Base-by-base conservation (phyloP, 2,329 filamentous ascomycete species). In the Thielaviopsis punctulata region DNA sequence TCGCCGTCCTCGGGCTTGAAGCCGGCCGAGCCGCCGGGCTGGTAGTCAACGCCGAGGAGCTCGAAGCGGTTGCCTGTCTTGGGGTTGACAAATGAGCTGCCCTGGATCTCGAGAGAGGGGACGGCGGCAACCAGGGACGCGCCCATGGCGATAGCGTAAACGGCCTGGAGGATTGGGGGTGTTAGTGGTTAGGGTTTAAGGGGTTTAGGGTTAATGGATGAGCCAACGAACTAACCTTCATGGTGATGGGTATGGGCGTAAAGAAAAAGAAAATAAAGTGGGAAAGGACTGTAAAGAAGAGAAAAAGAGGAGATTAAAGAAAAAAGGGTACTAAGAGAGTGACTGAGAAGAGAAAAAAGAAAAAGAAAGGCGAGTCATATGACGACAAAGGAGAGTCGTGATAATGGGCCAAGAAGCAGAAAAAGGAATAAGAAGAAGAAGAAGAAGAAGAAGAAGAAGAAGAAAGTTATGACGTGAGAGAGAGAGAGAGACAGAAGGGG, bases 41-140 rank as follows among this genome's bases (percentile, higher is more conserved):
- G 80, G 66, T 84, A 84, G 61, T 79, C 80, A 58, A 80, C 73
- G 59, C 80, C 80, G 49, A 81, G 72, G 55, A 84, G 71, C 67
- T 82, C 76, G 66, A 82, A 82, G 56, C 73, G 73, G 60, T 77
- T 69, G 55, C 76, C 76, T 21, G 71, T 76, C 54, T 66, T 65
- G 43, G 73, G 67, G 64, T 81, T 78, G 63, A 82, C 69, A 55
- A 83, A 80, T 60, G 78, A 68, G 55, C 69, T 70, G 58, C 76
- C 77, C 54, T 75, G 60, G 56, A 80, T 70, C 55, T 72, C 69
- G 49, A 83, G 71, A 9, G 76, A 65, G 55, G 70, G 70, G 49
- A 83, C 75, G 50, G 79, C 79, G 50, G 69, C 67, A 49, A 71
- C 74, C 41, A 73, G 63, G 56, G 71, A 68, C 55, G 73, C 75